These are phyloP conservation scores for Colletotrichum cereale DNA, from an alignment of 2,329 filamentous ascomycete genomes.

Conservation along the genomic window DNA sequence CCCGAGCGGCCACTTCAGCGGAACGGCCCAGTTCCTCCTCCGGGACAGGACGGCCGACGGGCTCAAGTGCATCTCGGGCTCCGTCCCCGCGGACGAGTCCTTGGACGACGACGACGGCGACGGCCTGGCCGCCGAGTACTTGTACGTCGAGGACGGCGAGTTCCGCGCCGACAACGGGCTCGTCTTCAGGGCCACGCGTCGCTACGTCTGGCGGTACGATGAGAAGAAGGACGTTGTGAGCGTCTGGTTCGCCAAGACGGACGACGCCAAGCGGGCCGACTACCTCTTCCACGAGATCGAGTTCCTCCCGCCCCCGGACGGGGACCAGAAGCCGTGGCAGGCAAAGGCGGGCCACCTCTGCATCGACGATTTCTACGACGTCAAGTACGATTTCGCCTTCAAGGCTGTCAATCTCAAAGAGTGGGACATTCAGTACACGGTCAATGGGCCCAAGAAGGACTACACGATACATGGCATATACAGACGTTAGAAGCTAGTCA, in stretches of 20 bases:
- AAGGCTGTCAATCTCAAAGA: constrained; percentile 66
- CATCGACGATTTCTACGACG: constrained; percentile 78
- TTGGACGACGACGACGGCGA: constrained; percentile 41
- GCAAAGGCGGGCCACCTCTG: constrained; percentile 79
- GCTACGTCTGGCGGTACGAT: constrained; percentile 81
- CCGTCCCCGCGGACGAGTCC: constrained; percentile 20
- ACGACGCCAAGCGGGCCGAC: constrained; percentile 73
- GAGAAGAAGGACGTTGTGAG: constrained; percentile 71
- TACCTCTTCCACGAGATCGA: constrained; percentile 83
- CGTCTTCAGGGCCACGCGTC: constrained; percentile 70
- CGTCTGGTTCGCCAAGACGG: constrained; percentile 79
- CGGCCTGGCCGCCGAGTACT: constrained; percentile 67
- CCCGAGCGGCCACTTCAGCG: constrained; percentile 74
- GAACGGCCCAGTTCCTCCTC: constrained; percentile 74
- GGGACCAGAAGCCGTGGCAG: constrained; percentile 63
- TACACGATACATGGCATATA: constrained; percentile 72
- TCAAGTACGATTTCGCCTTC: constrained; percentile 76
- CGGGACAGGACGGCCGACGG: constrained; percentile 70
- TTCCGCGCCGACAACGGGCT: constrained; percentile 70
- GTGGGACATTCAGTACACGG: constrained; percentile 74
- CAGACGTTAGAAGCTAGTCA: constrained; percentile 50
- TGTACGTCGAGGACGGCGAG: constrained; percentile 77
- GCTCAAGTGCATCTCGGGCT: constrained; percentile 49
- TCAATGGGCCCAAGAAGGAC: constrained; percentile 80
- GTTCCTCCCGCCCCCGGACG: constrained; percentile 60